Evolutionary conservation across 371 early-diverging fungal species (phyloP).

Genomic region (Mortierella sp.): DNA sequence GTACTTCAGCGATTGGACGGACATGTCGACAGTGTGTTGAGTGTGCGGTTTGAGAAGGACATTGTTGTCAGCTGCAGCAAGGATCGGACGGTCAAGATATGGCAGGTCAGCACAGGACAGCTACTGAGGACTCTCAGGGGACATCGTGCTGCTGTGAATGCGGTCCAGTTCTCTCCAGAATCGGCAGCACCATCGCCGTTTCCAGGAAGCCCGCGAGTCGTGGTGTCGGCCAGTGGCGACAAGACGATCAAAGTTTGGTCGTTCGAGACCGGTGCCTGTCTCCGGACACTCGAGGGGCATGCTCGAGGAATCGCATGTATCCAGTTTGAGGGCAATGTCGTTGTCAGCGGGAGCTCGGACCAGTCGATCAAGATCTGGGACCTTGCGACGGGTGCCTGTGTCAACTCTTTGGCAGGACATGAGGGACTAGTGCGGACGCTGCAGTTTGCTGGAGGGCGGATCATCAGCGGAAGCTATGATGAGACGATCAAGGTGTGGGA

Average conservation of each 20-base stretch:
- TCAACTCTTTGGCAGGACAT: slow-evolving; percentile 80
- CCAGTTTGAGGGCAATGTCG: slow-evolving; percentile 79
- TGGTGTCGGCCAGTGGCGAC: slow-evolving; percentile 88
- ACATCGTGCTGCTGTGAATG: slow-evolving; percentile 84
- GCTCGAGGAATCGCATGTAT: slow-evolving; percentile 86
- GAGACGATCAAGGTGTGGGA: slow-evolving; percentile 90
- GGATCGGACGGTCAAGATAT: slow-evolving; percentile 87
- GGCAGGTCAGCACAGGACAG: slow-evolving; percentile 73
- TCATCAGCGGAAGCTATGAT: slow-evolving; percentile 90
- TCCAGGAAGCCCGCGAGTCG: slow-evolving; percentile 58
- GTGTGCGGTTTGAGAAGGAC: slow-evolving; percentile 73
- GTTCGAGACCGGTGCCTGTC: slow-evolving; percentile 67
- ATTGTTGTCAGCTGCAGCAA: slow-evolving; percentile 88
- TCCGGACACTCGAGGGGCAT: slow-evolving; percentile 68
- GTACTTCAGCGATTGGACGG: slow-evolving; percentile 69
- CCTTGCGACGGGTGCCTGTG: slow-evolving; percentile 73
- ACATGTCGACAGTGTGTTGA: slow-evolving; percentile 79
- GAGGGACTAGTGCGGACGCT: slow-evolving; percentile 85
- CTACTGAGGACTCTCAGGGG: slow-evolving; percentile 62
- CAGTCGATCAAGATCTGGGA: slow-evolving; percentile 90
- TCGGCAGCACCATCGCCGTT: slow-evolving; percentile 19
- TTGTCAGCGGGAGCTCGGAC: slow-evolving; percentile 89
- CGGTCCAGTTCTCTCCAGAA: slow-evolving; percentile 69
- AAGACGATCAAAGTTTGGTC: slow-evolving; percentile 79
- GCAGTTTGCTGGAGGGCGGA: slow-evolving; percentile 69